A percentile compares a stretch with the other conserved stretches of the same genome.
Evolutionary conservation across 108 stramenopile genomes (phyloP).

Genomic region (Phaeodactylum tricornutum): DNA sequence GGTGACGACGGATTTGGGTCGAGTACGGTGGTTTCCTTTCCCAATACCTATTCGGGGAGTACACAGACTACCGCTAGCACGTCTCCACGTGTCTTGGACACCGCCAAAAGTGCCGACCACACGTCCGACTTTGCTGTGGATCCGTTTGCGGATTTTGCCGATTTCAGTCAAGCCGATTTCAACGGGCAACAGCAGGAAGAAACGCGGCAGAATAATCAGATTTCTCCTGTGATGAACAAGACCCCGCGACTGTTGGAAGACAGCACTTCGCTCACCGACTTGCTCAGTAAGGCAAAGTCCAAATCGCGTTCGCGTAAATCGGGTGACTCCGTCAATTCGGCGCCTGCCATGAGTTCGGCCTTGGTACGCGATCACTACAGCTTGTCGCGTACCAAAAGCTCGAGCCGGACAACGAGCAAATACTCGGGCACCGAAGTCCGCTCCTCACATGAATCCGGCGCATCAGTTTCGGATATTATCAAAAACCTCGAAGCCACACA

Average conservation of each 20-base stretch:
- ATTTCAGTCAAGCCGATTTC: constrained; percentile 22
- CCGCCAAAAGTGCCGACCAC: not conserved
- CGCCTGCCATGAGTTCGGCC: constrained; percentile 53
- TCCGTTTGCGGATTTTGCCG: constrained; percentile 31
- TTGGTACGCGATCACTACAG: constrained; percentile 46
- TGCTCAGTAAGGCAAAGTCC: constrained; percentile 42
- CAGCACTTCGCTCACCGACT: constrained; percentile 27
- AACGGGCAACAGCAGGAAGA: not conserved
- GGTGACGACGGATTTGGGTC: no score
- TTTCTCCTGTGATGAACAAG: not conserved
- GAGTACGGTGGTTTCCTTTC: no score
- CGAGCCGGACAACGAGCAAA: not conserved
- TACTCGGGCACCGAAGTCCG: not conserved
- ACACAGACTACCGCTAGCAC: no score
- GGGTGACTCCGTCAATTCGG: constrained; percentile 61
- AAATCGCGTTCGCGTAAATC: constrained; percentile 17
- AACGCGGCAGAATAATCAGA: not conserved
- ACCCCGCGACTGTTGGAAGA: not conserved
- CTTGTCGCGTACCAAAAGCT: constrained; percentile 9
- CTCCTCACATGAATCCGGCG: constrained; percentile 5
- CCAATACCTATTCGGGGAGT: no score
- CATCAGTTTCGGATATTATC: constrained; percentile 80
- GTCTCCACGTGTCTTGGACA: no score
- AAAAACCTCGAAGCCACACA: constrained; percentile 53
- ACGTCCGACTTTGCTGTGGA: not conserved